phyloP scores from a whole-genome alignment of 2,329 filamentous ascomycete genomes.

The Hansfordia pulvinata region DNA sequence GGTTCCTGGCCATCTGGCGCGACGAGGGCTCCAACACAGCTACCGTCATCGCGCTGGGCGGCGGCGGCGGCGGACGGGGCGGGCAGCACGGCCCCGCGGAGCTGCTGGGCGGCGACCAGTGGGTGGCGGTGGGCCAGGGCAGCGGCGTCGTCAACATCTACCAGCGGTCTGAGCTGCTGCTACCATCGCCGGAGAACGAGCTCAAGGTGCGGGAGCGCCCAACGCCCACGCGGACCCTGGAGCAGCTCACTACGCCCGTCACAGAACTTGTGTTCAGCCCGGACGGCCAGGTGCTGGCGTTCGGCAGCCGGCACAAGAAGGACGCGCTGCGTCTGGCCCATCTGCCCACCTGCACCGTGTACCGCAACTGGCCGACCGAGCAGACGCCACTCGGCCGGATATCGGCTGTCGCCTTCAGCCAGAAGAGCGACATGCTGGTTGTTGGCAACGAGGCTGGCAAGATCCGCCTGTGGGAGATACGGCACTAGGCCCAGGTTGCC shows the following conservation, averaged over 20 bases:
- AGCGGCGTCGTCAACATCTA: constrained; percentile 91
- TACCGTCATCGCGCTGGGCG: constrained; percentile 70
- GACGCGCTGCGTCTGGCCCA: constrained; percentile 82
- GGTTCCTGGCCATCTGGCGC: constrained; percentile 70
- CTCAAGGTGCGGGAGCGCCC: constrained; percentile 51
- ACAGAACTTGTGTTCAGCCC: constrained; percentile 70
- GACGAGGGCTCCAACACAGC: constrained; percentile 84
- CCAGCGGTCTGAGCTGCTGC: constrained; percentile 56
- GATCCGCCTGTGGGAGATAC: constrained; percentile 83
- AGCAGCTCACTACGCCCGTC: constrained; percentile 78
- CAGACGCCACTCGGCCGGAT: constrained; percentile 80
- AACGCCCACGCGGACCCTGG: constrained; percentile 58
- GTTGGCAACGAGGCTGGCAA: constrained; percentile 84
- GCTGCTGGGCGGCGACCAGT: constrained; percentile 1
- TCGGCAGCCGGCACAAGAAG: constrained; percentile 77
- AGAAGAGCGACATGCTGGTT: constrained; percentile 56
- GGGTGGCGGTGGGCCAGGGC: constrained; percentile 77
- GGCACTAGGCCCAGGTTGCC: constrained; percentile 45
- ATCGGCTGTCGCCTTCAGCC: constrained; percentile 57
- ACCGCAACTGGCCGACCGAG: constrained; percentile 90
- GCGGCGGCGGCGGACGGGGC: constrained; percentile 46
- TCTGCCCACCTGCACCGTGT: constrained; percentile 83
- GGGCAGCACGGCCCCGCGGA: not conserved
- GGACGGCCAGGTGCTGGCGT: constrained; percentile 79
- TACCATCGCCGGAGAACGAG: constrained; percentile 21